A percentile compares a stretch with the other conserved stretches of the same genome.
phyloP scores from a whole-genome alignment of 2,329 filamentous ascomycete species.

The Diaporthe capsici region DNA sequence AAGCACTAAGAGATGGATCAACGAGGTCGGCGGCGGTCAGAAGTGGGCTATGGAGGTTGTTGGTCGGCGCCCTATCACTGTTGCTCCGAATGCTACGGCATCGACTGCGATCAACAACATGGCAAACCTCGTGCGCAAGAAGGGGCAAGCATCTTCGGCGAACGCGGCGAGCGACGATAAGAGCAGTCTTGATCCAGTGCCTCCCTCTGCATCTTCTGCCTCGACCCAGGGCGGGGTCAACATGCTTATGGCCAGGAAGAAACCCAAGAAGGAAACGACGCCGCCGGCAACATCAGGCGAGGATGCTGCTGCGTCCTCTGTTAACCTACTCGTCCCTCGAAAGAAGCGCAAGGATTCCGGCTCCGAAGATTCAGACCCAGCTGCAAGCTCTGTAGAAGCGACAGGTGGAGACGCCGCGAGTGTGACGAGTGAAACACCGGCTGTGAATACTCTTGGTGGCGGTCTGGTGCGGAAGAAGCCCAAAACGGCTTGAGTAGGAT shows the following conservation, averaged over 20 bases:
- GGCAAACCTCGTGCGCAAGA: constrained; percentile 60
- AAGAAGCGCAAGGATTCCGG: constrained; percentile 40
- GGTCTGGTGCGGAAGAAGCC: constrained; percentile 63
- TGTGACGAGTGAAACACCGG: constrained; percentile 34
- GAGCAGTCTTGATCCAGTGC: background rate
- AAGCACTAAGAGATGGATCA: constrained; percentile 79
- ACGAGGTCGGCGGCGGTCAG: constrained; percentile 71
- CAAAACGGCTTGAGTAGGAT: constrained; percentile 32
- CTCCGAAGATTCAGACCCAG: constrained; percentile 38
- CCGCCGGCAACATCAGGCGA: constrained; percentile 7
- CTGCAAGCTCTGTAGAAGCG: constrained; percentile 32
- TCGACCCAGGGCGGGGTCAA: constrained; percentile 17
- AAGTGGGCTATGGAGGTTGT: constrained; percentile 66
- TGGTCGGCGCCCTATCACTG: constrained; percentile 51
- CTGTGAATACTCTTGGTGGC: constrained; percentile 53
- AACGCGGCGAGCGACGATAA: constrained; percentile 43
- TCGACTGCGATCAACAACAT: constrained; percentile 59
- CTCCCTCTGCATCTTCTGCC: constrained; percentile 39
- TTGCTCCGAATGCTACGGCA: constrained; percentile 1
- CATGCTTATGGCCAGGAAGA: constrained; percentile 37
- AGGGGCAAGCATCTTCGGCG: constrained; percentile 56
- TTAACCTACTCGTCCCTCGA: constrained; percentile 37
- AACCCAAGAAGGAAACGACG: constrained; percentile 30
- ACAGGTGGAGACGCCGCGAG: constrained; percentile 1
- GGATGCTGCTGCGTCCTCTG: background rate